These are phyloP conservation scores for Paramecium caudatum DNA, from an alignment of 73 alveolate genomes.

Conservation along the genomic window DNA sequence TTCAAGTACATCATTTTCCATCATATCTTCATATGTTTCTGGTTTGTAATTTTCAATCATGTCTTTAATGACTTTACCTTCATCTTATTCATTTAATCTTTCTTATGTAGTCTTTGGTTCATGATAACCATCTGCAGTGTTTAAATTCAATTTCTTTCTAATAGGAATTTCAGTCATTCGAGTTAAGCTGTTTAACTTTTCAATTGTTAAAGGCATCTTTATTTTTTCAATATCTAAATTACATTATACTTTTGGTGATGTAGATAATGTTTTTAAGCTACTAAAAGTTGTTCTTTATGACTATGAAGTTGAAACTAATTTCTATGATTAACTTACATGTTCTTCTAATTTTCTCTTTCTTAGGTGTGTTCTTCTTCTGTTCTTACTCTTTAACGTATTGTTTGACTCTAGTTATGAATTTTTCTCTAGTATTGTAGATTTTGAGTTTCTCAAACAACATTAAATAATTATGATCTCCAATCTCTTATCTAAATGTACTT, in stretches of 20 bases:
- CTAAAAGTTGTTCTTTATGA: slow-evolving; percentile 12
- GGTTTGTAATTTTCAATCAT: slow-evolving; percentile 23
- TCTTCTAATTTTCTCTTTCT: background rate
- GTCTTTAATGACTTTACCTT: slow-evolving; percentile 33
- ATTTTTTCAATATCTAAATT: slow-evolving; percentile 40
- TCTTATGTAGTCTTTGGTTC: background rate
- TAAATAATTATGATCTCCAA: background rate
- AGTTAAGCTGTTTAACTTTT: background rate
- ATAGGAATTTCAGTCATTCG: slow-evolving; percentile 37
- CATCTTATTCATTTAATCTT: slow-evolving; percentile 35
- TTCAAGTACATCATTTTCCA: slow-evolving; percentile 10
- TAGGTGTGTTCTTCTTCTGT: background rate
- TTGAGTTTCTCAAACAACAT: slow-evolving; percentile 65
- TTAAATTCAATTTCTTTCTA: background rate
- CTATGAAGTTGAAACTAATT: slow-evolving; percentile 16
- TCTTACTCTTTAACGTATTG: background rate
- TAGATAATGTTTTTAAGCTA: background rate
- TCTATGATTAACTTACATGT: background rate
- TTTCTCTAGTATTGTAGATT: slow-evolving; percentile 35
- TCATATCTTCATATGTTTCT: slow-evolving; percentile 31
- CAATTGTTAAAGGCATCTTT: slow-evolving; percentile 30
- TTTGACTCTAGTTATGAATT: background rate
- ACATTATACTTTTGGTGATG: slow-evolving; percentile 31
- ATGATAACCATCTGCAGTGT: too few relatives aligned
- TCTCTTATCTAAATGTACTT: background rate